Base-by-base conservation (phyloP, 1,139 yeast genomes). In the Hemisphaericaspora lyxosophila region DNA sequence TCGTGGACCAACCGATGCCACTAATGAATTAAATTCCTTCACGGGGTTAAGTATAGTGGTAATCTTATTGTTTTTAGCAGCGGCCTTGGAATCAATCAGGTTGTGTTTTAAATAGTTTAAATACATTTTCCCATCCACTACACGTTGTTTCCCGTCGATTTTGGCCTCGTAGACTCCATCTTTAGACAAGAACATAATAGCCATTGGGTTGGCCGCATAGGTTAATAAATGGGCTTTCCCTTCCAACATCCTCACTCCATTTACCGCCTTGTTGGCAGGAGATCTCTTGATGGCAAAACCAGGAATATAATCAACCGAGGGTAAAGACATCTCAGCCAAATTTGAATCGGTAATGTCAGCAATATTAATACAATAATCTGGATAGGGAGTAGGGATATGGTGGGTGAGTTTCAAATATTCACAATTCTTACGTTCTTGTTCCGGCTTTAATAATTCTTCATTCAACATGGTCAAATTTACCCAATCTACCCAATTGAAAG, bases 141-240 rank as follows among this genome's bases (percentile, higher is more conserved):
- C 37, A n/a, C 44, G 37, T 33, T 45, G 48, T 23, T 45, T 45
- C 14, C 43, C 36, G 26, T 55, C 59, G 14, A 45, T 35, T 33
- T 54, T 51, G 0, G 57, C 64, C 41, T 62, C 66, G 42, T 58
- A 62, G 13, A 56, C 58, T 8, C 63, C 64, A 14, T 46, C 45
- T 28, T 49, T 50, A 30, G 51, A 51, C 33, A 60, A 45, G 15
- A 59, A 55, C 6, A 60, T 49, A 14, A 59, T 50, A 7, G 30
- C 25, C 13, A 46, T 39, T 1, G 81, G 81, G 29, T 44, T 45
- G 8, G 33, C 31, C 4, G 64, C 54, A 4, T 74, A 74, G 0
- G 76, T 73, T 46, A 48, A 55, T 3, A 75, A 57, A 39, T 73
- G 65, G 20, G 78, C 67, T 48, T 68, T 70, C 1, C 79, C 79